phyloP scores from a whole-genome alignment of 495 filamentous ascomycete species.

The Penicillium cinerascens region DNA sequence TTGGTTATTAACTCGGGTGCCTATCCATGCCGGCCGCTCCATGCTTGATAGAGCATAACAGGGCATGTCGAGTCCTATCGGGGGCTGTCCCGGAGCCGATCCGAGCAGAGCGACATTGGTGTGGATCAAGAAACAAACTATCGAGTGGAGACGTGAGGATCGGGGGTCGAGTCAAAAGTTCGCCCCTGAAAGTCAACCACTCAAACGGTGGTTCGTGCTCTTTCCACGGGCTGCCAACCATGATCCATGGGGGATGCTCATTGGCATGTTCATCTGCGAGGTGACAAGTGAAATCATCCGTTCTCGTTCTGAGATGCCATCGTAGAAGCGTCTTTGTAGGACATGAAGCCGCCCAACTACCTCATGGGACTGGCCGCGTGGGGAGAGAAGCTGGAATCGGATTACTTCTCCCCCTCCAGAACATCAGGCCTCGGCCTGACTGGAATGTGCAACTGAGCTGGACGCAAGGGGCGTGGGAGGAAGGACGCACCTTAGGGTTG shows the following conservation, averaged over 20 bases:
- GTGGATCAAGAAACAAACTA: constrained; percentile 6
- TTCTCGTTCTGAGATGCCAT: too few species aligned
- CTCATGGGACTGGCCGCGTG: constrained; percentile 1
- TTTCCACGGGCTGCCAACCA: not conserved
- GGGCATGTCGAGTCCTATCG: too few species aligned
- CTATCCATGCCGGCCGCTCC: not conserved
- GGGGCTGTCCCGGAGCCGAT: too few species aligned
- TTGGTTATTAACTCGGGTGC: not conserved
- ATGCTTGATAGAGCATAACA: too few species aligned
- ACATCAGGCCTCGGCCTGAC: not conserved
- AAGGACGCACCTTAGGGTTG: not conserved
- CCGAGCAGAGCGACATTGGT: too few species aligned
- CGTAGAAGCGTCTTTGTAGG: too few species aligned
- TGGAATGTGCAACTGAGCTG: not conserved
- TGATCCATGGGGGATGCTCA: not conserved
- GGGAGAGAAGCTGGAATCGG: too few species aligned
- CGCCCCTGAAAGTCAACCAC: constrained; percentile 1
- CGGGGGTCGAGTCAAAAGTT: not conserved
- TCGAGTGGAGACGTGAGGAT: constrained; percentile 11
- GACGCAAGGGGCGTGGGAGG: constrained; percentile 7
- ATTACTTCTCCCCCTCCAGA: too few species aligned
- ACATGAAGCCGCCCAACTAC: too few species aligned
- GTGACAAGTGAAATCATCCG: too few species aligned
- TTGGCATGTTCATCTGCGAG: constrained; percentile 6
- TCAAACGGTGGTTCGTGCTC: constrained; percentile 1